phyloP scores from a whole-genome alignment of 306 rosid genomes.

The Morella rubra region DNA sequence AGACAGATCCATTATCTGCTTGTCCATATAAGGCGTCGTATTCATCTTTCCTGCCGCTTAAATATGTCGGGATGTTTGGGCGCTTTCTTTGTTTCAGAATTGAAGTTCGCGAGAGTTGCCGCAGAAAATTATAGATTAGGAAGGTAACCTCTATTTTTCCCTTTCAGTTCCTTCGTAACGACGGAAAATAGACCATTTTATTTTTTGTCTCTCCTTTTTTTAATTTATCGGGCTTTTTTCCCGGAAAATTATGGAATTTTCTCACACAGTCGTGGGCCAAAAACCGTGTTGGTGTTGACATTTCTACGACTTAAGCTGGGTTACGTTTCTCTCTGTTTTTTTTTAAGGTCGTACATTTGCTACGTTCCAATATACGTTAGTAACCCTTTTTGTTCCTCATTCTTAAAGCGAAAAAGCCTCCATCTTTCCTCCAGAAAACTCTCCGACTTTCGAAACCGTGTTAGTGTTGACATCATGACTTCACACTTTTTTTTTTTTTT shows the following conservation, averaged over 20 bases:
- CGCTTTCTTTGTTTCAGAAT: neutral
- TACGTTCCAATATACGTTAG: too few relatives aligned
- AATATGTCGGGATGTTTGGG: neutral
- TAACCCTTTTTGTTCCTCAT: too few relatives aligned
- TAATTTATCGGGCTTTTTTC: neutral
- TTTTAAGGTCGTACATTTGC: neutral
- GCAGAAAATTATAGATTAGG: neutral
- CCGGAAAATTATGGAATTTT: too few relatives aligned
- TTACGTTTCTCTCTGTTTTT: neutral
- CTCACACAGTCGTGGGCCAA: too few relatives aligned
- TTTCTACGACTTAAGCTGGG: too few relatives aligned
- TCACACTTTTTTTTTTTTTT: too few relatives aligned
- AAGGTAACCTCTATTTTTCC: neutral
- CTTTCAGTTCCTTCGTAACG: neutral
- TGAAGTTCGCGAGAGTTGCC: too few relatives aligned
- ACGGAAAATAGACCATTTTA: neutral
- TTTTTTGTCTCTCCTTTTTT: neutral
- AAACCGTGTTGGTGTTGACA: too few relatives aligned
- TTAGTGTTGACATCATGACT: neutral
- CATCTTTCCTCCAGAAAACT: too few relatives aligned
- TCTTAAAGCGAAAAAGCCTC: too few relatives aligned
- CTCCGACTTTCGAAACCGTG: neutral
- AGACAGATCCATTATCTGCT: conserved; percentile 86
- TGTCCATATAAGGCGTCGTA: conserved; percentile 83
- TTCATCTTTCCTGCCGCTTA: conserved; percentile 41